Evolutionary conservation across 495 filamentous ascomycete species (phyloP), one percentile per base, ranked within the genome.

Genomic region (Pseudevernia furfuracea): DNA sequence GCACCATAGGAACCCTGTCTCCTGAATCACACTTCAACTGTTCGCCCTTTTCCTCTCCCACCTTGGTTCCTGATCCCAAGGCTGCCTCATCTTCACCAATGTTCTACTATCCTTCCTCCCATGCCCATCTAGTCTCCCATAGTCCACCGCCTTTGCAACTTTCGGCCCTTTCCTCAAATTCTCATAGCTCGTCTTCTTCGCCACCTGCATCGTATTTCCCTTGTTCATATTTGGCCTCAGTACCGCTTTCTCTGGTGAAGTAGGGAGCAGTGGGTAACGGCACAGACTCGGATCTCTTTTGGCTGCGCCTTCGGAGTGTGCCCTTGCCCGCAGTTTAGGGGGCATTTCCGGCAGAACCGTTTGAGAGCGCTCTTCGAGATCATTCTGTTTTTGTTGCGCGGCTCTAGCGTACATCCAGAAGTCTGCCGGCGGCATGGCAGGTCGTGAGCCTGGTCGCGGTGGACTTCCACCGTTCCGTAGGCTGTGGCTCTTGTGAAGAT

Each of bases 341-440:
- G 52, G 15, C 21, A 12, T 21, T 8, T 55, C 52, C 3, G 30
- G 52, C 52, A 1, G 9, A 10, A 34, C 52, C 15, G 4, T 21
- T 55, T 34, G 25, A 28, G 32, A 59, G 4, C n/a, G 17, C 17
- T 9, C 36, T 49, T 52, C 11, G n/a, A 53, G 23, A 12, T 38
- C 37, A 9, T 41, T 39, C 28, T 59, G 44, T 43, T 53, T 41
- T 11, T 48, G 60, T 38, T 69, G 56, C 39, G 63, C 58, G 1
- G 39, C 59, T 53, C 62, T 55, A 3, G 67, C 60, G 34, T 69
- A 66, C 12, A 36, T 44, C 67, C 67, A 69, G 49, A 69, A 69
- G 3, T 61, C 61, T 43, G 64, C 64, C 21, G 64, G 67, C 1
- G 67, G 67, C 63, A 69, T 63, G n/a, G 61, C 36, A 9, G 67